Evolutionary conservation across 2,329 filamentous ascomycete genomes (phyloP), one percentile per base, ranked within the genome.

Genomic region (Helotiales sp.): DNA sequence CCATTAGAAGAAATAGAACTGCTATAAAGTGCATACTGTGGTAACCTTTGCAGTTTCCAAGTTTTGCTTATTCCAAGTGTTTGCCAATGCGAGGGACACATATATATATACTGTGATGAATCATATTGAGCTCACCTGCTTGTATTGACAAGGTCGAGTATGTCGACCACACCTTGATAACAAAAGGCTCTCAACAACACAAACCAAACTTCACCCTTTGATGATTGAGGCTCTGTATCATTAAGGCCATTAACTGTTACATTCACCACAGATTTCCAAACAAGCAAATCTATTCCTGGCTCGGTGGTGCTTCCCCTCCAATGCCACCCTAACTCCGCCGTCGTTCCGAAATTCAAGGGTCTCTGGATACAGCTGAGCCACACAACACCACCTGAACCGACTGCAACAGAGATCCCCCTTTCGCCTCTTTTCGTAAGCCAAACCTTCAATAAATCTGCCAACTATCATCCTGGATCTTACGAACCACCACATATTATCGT

Each of bases 351-450:
- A 48, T 51, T 27, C 36, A 40, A 27, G 24, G 29, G 13, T 17
- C 22, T 54, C 19, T 19, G 10, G 38, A 33, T 15, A 17, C 25
- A 24, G 58, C 58, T 60, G 50, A 60, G 55, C 55, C 55, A 57
- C 56, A 7, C 42, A 46, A 22, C 42, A 31, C n/a, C 25, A 54
- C 49, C 40, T 48, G 54, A 48, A 52, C n/a, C n/a, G n/a, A n/a
- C 29, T 52, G 25, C 38, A 33, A 55, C 54, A 33, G 40, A 33
- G 53, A 40, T 33, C 38, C 31, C 30, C 33, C 36, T 34, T 52
- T 58, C 57, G 51, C 54, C 57, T 60, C 57, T 49, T 55, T 30
- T 53, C 42, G 38, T 51, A 52, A 54, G 54, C 46, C 19, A 44
- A 31, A 17, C 27, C 46, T 13, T 22, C 46, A 48, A 48, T 30